Base-by-base conservation (phyloP, 805 yeast genomes). In the Schizosaccharomyces lindneri region DNA sequence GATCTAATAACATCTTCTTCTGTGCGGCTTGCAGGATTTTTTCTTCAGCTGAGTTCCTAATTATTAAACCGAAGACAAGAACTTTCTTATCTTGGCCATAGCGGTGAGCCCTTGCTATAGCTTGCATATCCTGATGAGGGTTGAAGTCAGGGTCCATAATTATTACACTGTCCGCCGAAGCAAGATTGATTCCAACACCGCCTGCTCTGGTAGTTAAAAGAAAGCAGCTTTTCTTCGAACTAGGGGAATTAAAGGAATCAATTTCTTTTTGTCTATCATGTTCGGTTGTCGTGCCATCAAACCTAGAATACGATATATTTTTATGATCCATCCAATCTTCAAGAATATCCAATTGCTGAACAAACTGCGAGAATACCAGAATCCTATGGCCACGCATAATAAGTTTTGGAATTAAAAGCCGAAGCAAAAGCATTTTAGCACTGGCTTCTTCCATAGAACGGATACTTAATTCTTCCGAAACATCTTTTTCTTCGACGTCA, bases 121-220 rank as follows among this genome's bases (percentile, higher is more conserved):
- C 97, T 69, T 90, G 98, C 61, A 88, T 73, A 71, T 90, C 97
- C 64, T 87, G 94, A 68, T 89, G 96, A 0, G 97, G 98, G 68
- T 90, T 90, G 94, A 95, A 89, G 69, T 90, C 98, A 62, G 86
- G 84, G 68, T 90, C 98, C 68, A 86, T 87, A 5, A 90, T 68
- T 4, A 90, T 80, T 0, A 89, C 97, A 0, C 94, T 82, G 65
- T 90, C 96, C 0, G 97, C 95, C 0, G 83, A 80, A 0, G 84
- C 80, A 62, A 90, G 74, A 68, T 90, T 90, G 55, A 90, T 80
- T 7, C 98, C 98, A 36, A 89, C 77, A 0, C 97, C 97, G 15
- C 97, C 97, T 0, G 97, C 89, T 64, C 97, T 75, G 0, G 97
- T 90, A 15, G 95, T 84, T 17, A 90, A 74, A 59, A 90, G 70